Evolutionary conservation across 108 stramenopile genomes (phyloP).

Genomic region (Cyclotella cryptica): DNA sequence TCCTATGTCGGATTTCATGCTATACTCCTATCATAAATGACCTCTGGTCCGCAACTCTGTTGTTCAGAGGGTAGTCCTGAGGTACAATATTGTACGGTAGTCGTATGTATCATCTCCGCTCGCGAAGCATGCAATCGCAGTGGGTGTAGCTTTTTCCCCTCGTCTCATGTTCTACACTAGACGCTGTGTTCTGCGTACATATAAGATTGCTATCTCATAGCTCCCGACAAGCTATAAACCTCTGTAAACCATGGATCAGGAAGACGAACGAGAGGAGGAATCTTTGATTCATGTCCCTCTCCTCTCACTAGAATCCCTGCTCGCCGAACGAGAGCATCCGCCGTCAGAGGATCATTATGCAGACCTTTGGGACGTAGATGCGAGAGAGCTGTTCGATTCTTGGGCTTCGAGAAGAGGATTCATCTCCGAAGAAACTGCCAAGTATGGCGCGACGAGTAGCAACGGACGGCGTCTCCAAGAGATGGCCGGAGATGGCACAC

Average conservation of each 20-base stretch:
- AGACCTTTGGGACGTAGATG: conserved; percentile 26
- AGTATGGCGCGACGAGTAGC: conserved; percentile 12
- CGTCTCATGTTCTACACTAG: no score
- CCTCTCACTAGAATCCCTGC: conserved; percentile 31
- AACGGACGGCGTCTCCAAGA: conserved; percentile 30
- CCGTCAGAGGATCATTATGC: conserved; percentile 11
- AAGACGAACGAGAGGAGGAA: conserved; percentile 9
- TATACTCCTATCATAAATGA: no score
- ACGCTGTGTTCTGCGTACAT: no score
- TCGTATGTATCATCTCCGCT: no score
- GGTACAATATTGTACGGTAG: no score
- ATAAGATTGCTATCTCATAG: no score
- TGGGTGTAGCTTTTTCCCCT: no score
- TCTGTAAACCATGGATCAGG: conserved; percentile 13
- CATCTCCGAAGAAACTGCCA: not conserved
- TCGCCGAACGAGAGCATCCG: conserved; percentile 31
- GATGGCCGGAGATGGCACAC: conserved; percentile 46
- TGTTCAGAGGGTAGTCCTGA: no score
- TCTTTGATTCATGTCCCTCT: conserved; percentile 45
- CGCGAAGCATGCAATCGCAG: no score
- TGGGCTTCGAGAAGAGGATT: not conserved
- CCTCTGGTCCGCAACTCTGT: no score
- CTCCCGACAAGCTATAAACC: no score
- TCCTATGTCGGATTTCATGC: no score
- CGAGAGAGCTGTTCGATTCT: not conserved